phyloP scores from a whole-genome alignment of 2,329 filamentous ascomycete genomes.

The Laburnicola sp. region DNA sequence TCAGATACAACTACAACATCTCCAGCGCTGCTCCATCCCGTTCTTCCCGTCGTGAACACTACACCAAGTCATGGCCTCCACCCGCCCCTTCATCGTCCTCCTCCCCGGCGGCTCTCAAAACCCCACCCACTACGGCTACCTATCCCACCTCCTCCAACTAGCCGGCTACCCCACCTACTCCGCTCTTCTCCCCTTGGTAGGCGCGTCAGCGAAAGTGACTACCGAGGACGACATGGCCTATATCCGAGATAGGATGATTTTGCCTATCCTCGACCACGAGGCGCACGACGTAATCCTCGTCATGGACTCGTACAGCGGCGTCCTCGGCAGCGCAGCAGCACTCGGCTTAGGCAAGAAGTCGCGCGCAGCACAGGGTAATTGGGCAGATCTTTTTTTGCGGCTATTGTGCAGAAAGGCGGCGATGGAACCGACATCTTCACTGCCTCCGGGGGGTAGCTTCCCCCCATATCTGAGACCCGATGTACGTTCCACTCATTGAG shows the following conservation, averaged over 20 bases:
- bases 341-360: too few relatives aligned
- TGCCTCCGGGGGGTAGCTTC: slow-evolving; percentile 16
- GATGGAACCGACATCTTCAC: slow-evolving; percentile 17
- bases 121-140: slow-evolving; percentile 31
- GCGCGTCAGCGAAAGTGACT: slow-evolving; percentile 13
- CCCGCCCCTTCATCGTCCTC: slow-evolving; percentile 39
- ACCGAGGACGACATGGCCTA: slow-evolving; percentile 15
- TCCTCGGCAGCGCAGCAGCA: slow-evolving; percentile 18
- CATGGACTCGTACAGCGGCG: slow-evolving; percentile 21
- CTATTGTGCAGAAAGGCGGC: slow-evolving; percentile 16
- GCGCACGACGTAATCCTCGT: slow-evolving; percentile 19
- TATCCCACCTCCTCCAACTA: slow-evolving; percentile 25
- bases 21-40: too few relatives aligned
- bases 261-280: slow-evolving; percentile 20
- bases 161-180: slow-evolving; percentile 27
- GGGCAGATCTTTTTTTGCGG: slow-evolving; percentile 20
- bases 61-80: too few relatives aligned
- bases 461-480: slow-evolving; percentile 22
- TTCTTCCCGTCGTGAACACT: too few relatives aligned
- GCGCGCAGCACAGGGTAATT: slow-evolving; percentile 21
- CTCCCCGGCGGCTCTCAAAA: slow-evolving; percentile 40
- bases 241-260: slow-evolving; percentile 17
- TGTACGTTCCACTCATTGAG: too few relatives aligned
- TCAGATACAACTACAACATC: too few relatives aligned
- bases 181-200: slow-evolving; percentile 26